phyloP scores from a whole-genome alignment of 805 yeast species.

The Cephaloascus albidus region DNA sequence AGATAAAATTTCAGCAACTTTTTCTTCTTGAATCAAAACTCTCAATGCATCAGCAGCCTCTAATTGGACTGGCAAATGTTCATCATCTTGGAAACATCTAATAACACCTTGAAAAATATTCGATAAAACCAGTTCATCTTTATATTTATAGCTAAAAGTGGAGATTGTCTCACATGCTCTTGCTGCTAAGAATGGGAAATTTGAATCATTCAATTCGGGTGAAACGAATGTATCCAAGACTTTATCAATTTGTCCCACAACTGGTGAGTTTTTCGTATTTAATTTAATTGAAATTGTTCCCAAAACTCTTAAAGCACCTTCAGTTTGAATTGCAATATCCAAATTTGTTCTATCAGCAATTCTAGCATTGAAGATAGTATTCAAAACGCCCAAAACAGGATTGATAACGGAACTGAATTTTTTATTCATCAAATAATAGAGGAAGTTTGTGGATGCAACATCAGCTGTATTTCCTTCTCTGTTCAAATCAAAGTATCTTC shows the following conservation, averaged over 20 bases:
- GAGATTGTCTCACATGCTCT: slow-evolving; percentile 38
- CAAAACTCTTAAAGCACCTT: slow-evolving; percentile 31
- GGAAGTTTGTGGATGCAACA: slow-evolving; percentile 38
- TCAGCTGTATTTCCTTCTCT: slow-evolving; percentile 39
- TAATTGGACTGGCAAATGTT: slow-evolving; percentile 39
- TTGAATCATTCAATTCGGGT: slow-evolving; percentile 23
- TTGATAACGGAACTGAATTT: slow-evolving; percentile 28
- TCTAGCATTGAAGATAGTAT: slow-evolving; percentile 24
- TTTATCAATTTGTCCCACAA: slow-evolving; percentile 27
- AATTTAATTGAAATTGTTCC: slow-evolving; percentile 29
- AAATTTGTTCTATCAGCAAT: slow-evolving; percentile 15
- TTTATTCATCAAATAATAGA: slow-evolving; percentile 25
- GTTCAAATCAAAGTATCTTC: slow-evolving; percentile 35
- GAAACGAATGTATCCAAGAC: slow-evolving; percentile 25
- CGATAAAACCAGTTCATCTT: slow-evolving; percentile 23
- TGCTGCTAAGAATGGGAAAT: slow-evolving; percentile 30
- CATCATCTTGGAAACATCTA: slow-evolving; percentile 21
- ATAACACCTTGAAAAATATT: slow-evolving; percentile 32
- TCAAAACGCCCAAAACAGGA: slow-evolving; percentile 19
- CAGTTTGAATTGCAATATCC: slow-evolving; percentile 23
- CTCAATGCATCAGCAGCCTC: slow-evolving; percentile 46
- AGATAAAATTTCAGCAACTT: slow-evolving; percentile 27
- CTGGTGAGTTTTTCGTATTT: slow-evolving; percentile 24
- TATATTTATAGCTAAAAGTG: slow-evolving; percentile 23
- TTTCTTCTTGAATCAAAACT: slow-evolving; percentile 21